Base-by-base conservation (phyloP, 495 filamentous ascomycete genomes). In the Rusavskia elegans region DNA sequence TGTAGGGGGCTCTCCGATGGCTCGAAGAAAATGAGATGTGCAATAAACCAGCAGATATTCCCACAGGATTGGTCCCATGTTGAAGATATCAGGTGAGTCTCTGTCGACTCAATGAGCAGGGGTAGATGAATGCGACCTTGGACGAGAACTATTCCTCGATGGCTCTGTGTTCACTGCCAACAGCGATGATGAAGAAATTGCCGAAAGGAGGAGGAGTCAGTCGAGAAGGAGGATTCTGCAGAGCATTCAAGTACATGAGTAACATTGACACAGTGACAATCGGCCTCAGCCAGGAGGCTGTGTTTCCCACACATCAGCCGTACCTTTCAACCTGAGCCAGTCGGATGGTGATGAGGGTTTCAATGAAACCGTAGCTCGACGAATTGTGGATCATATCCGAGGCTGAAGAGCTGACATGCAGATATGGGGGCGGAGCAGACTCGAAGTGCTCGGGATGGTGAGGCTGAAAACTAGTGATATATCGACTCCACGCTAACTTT, bases 21-120 rank as follows among this genome's bases (percentile, higher is more conserved):
- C 17, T 44, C 55, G 58, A 4, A 61, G 41, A 19, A 56, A 56
- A 45, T 53, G 50, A 19, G 55, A 58, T 17, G 58, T 61, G 44
- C 58, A 58, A 48, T 58, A 61, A 38, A 57, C 56, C 14, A 61
- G 48, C 14, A 61, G 14, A 21, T 61, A 61, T 38, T 61, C 55
- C n/a, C 57, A 35, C 11, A 53, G 39, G 49, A 58, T 56, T 42
- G 58, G 58, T 3, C 4, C 8, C 27, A 50, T 50, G 17, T 8
- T 37, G 48, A 50, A n/a, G 13, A 7, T 11, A 10, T 1, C 7
- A 2, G 32, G 8, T 8, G 32, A 2, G 32, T 35, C 32, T 1
- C 32, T 14, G 25, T 27, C 7, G 7, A 6, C 25, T 27, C 25
- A 16, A 1, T 39, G 14, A 39, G 4, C 13, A 19, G 17, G 37